Evolutionary conservation across 208 protist species (phyloP).

Genomic region (Leishmania major): DNA sequence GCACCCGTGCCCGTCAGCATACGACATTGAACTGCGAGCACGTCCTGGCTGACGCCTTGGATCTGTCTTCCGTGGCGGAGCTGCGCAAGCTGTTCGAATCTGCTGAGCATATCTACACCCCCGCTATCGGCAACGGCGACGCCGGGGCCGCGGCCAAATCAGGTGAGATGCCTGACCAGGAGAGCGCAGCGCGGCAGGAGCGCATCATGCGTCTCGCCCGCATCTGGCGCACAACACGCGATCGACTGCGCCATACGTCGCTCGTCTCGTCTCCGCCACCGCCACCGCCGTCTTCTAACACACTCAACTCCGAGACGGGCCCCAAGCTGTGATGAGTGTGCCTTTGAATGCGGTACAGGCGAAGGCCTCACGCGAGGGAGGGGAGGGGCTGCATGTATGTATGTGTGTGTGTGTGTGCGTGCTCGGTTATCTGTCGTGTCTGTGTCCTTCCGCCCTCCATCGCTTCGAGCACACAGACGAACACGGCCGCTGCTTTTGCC

Average conservation of each 20-base stretch:
- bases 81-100: conserved; percentile 20
- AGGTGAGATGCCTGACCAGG: not conserved
- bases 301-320: not conserved
- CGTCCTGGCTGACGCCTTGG: conserved; percentile 16
- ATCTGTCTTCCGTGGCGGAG: conserved; percentile 18
- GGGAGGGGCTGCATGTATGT: not conserved
- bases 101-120: not conserved
- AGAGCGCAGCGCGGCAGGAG: not conserved
- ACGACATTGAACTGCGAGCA: conserved; percentile 31
- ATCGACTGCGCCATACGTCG: conserved; percentile 3
- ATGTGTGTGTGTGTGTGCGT: not conserved
- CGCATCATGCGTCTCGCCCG: conserved; percentile 8
- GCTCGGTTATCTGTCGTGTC: not conserved
- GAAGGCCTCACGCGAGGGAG: not conserved
- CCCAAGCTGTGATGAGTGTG: not conserved
- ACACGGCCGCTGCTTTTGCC: not conserved
- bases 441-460: too few species aligned
- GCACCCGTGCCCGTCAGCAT: not conserved
- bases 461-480: not conserved
- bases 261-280: conserved; percentile 1
- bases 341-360: not conserved
- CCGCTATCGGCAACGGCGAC: not conserved
- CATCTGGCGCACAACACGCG: conserved; percentile 17
- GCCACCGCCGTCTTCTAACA: not conserved
- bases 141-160: not conserved